Evolutionary conservation across 129 eudicot genomes (phyloP).

Genomic region (Solidago caesia): DNA sequence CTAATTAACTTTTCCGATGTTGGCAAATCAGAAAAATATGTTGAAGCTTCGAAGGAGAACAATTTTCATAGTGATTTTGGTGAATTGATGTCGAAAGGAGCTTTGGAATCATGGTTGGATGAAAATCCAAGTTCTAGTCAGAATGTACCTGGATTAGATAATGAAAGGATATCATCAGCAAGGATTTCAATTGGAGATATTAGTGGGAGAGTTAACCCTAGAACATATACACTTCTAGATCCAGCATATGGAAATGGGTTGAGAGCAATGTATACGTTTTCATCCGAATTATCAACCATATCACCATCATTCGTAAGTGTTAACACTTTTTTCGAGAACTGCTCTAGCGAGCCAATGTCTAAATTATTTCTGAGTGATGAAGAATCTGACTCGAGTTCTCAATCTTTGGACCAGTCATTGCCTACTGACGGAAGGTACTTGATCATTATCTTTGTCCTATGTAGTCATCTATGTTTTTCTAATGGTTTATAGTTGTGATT

Average conservation of each 20-base stretch:
- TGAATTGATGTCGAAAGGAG: slow-evolving; percentile 49
- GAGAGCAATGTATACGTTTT: slow-evolving; percentile 60
- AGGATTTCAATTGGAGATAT: slow-evolving; percentile 77
- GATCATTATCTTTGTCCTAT: neutral
- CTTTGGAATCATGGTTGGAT: slow-evolving; percentile 92
- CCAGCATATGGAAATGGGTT: slow-evolving; percentile 79
- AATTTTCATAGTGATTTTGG: slow-evolving; percentile 21
- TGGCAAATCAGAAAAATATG: slow-evolving; percentile 34
- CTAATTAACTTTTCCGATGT: slow-evolving; percentile 73
- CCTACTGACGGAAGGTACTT: slow-evolving; percentile 56
- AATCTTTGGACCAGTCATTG: slow-evolving; percentile 46
- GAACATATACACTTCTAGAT: slow-evolving; percentile 59
- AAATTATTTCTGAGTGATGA: slow-evolving; percentile 52
- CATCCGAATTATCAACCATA: slow-evolving; percentile 57
- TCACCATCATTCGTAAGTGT: slow-evolving; percentile 61
- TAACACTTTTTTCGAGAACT: slow-evolving; percentile 60
- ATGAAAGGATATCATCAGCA: slow-evolving; percentile 52
- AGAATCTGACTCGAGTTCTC: slow-evolving; percentile 40
- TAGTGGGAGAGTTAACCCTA: slow-evolving; percentile 57
- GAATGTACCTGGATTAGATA: slow-evolving; percentile 38
- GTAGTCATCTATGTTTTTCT: slow-evolving; percentile 10
- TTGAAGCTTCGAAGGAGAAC: slow-evolving; percentile 27
- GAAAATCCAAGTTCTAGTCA: slow-evolving; percentile 56
- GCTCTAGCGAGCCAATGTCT: slow-evolving; percentile 54
- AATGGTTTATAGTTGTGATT: slow-evolving; percentile 5